Evolutionary conservation across 1,139 yeast genomes (phyloP), one percentile per base, ranked within the genome.

Genomic region (Diutina pseudorugosa): DNA sequence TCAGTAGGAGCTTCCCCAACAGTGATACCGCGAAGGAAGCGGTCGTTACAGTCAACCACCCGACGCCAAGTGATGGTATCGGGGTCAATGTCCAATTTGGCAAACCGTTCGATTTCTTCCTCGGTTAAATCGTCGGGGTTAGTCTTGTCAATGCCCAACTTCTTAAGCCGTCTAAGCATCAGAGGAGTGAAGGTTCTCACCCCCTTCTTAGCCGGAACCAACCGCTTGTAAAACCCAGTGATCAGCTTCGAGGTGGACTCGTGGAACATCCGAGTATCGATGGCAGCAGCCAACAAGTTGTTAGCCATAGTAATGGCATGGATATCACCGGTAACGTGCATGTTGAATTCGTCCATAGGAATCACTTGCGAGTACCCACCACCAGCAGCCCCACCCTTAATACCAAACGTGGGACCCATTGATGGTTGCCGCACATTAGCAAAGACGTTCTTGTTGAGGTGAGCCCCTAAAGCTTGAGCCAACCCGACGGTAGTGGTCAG

Each of bases 311-410:
- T 82, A 59, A 93, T 89, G 54, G 98, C 98, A 68, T 93, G 98
- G 61, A 93, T 91, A 68, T 93, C 98, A 68, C 98, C 98, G 52
- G 98, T 93, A 60, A 93, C 82, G 68, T 93, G 98, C 87, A 93
- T 82, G 76, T 93, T 93, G 77, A 93, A 93, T 71, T 93, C 98
- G 68, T 93, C 98, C 98, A 93, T 93, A 57, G 98, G 98, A 64
- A 93, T 90, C 52, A 93, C 98, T 73, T 93, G 98, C 9, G 98
- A 85, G 71, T 91, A 93, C 56, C 98, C 98, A 67, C 98, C 98
- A 66, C 98, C 98, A 19, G 98, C 98, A 58, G 98, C 98, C 71
- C 98, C 98, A 67, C 98, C 98, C 72, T 91, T 93, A 65, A 93
- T 90, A 71, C 98, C 98, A 64, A 93, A 93, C 20, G 98, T 93